A percentile compares a stretch with the other conserved stretches of the same genome.
These are phyloP conservation scores for Pulveroboletus frians DNA, from an alignment of 768 basidiomycete species.

Conservation along the genomic window DNA sequence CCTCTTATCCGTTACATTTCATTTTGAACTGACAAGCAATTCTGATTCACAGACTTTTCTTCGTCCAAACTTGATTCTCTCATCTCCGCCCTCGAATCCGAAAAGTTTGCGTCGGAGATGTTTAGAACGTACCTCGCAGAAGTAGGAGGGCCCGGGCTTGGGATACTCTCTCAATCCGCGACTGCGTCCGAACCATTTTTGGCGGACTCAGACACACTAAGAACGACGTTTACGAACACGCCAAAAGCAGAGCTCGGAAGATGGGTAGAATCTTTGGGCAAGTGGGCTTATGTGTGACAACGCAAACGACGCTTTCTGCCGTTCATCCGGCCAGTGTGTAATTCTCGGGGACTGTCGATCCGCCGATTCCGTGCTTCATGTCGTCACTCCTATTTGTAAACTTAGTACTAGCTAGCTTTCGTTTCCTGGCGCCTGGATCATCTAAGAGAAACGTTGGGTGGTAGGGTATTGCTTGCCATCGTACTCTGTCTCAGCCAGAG, in stretches of 20 bases:
- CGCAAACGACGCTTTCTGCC: neutral
- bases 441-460: neutral
- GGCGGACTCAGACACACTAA: conserved; percentile 7
- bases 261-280: conserved; percentile 36
- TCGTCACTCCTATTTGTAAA: neutral
- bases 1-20: neutral
- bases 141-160: conserved; percentile 90
- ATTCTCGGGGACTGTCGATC: neutral
- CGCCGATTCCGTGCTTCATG: conserved; percentile 5
- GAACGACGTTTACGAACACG: conserved; percentile 25
- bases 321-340: neutral
- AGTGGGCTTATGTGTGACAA: conserved; percentile 38
- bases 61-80: conserved; percentile 54
- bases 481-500: neutral
- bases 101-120: conserved; percentile 30
- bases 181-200: conserved; percentile 1
- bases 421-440: neutral
- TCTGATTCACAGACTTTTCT: conserved; percentile 55
- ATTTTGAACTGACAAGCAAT: neutral
- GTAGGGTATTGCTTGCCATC: neutral
- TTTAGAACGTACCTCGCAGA: conserved; percentile 71
- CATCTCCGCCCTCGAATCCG: conserved; percentile 44
- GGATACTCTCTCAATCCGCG: conserved; percentile 63
- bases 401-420: neutral
- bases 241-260: conserved; percentile 24